phyloP scores from a whole-genome alignment of 2,329 filamentous ascomycete species.

The Apiospora arundinis region DNA sequence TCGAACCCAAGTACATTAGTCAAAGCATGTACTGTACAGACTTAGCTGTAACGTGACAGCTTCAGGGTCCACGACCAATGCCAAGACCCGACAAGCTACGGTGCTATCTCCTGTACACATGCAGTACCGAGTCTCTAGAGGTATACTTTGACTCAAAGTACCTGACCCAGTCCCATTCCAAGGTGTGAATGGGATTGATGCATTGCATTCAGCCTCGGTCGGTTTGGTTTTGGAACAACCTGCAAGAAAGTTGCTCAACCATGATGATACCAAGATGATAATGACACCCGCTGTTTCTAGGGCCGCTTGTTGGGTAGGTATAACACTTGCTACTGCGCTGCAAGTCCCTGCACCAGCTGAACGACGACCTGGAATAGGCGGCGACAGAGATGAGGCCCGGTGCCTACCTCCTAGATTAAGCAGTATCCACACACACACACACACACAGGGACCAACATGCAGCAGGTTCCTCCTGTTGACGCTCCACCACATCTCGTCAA shows the following conservation, averaged over 20 bases:
- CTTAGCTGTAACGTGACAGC: conserved; percentile 7
- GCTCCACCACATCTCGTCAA: neutral
- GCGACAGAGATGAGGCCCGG: neutral
- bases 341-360: neutral
- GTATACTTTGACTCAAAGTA: conserved; percentile 2
- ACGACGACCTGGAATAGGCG: neutral
- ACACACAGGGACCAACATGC: neutral
- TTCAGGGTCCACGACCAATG: conserved; percentile 13
- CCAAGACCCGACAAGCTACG: conserved; percentile 10
- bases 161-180: neutral
- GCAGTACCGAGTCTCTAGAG: neutral
- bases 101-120: neutral
- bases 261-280: neutral
- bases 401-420: neutral
- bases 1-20: neutral
- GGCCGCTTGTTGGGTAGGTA: neutral
- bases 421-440: neutral
- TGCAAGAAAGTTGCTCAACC: neutral
- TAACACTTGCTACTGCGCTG: too few species aligned
- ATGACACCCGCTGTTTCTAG: neutral
- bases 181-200: neutral
- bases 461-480: neutral
- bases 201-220: conserved; percentile 16
- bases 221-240: neutral
- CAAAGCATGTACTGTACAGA: conserved; percentile 13